Evolutionary conservation across 768 basidiomycete genomes (phyloP), one percentile per base, ranked within the genome.

Genomic region (Collybia mongolica): DNA sequence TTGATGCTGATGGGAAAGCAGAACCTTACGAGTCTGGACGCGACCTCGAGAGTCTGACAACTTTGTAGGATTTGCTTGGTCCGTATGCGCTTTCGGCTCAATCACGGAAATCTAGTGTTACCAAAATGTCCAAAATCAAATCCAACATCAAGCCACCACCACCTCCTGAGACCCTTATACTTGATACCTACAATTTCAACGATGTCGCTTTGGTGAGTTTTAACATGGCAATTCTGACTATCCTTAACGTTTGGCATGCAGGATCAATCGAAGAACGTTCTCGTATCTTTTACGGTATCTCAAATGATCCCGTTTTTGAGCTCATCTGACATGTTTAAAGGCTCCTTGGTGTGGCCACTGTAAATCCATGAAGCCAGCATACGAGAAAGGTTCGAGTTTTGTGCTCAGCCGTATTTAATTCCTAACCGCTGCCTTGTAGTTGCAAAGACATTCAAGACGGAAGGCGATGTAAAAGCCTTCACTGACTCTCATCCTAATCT

Each of bases 291-390:
- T 72, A 92, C 87, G 52, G 89, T 79, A 64, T 44, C 81, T 64
- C 42, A 46, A 32, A 45, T 49, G 49, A 20, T 57, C 44, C 38
- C 44, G 8, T 28, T 23, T 44, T 17, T 28, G n/a, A 38, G 53
- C 40, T 50, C 46, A 24, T 43, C 41, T 42, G 29, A 45, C 28
- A 48, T 57, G 42, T 46, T 20, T 40, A 41, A 55, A 81, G 79
- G 80, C 88, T 20, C 82, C 83, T 35, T 88, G 90, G 92, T 95
- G 95, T 58, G 93, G 93, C 24, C 94, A 98, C 75, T 98, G 96
- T 81, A 98, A 98, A 74, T 78, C 53, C 56, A 66, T 97, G 67
- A 95, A 95, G 68, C 93, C 94, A 17, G 75, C 77, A 26, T 94
- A 89, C 62, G 93, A 95, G 65, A 78, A 89, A 65, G 84, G 86